Conservation (phyloP, 768 basidiomycete genomes). For the Lactifluus piperatus region DNA sequence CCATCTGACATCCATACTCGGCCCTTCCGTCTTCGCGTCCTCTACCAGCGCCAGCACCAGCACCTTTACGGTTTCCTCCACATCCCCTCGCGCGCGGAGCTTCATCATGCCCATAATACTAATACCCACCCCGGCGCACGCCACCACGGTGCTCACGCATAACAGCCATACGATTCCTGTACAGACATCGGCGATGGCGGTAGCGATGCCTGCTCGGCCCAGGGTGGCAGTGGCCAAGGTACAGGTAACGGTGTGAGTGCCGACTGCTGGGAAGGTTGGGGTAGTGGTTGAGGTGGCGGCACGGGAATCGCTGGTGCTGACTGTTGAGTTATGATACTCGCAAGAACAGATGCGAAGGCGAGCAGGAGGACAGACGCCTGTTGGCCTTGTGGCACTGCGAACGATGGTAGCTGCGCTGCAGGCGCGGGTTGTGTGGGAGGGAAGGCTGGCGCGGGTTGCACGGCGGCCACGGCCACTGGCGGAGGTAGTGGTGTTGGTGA, state of each 20-base stretch:
- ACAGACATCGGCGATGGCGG: not conserved
- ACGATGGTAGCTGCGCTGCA: not conserved
- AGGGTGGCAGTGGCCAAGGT: not conserved
- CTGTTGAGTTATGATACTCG: slow-evolving; percentile 7
- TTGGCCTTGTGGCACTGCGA: not conserved
- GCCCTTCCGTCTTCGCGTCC: not conserved
- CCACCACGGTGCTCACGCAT: slow-evolving; percentile 3
- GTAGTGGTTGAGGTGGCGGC: not conserved
- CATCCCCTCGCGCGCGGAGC: slow-evolving; percentile 1
- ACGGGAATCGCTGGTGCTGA: not conserved
- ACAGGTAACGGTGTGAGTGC: not conserved
- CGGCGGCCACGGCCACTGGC: too few species aligned
- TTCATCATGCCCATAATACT: slow-evolving; percentile 2
- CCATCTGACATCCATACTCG: slow-evolving; percentile 3
- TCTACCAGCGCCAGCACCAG: not conserved
- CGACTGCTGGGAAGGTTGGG: not conserved
- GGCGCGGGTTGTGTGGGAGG: not conserved
- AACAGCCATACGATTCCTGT: not conserved
- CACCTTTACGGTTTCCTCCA: not conserved
- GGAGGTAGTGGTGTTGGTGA: not conserved
- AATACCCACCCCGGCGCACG: slow-evolving; percentile 6
- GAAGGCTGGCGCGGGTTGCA: too few species aligned
- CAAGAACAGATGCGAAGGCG: slow-evolving; percentile 10
- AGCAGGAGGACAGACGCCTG: slow-evolving; percentile 4
- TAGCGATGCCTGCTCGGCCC: not conserved